phyloP scores from a whole-genome alignment of 2,329 filamentous ascomycete species.

The Emergomyces pasteurianus region DNA sequence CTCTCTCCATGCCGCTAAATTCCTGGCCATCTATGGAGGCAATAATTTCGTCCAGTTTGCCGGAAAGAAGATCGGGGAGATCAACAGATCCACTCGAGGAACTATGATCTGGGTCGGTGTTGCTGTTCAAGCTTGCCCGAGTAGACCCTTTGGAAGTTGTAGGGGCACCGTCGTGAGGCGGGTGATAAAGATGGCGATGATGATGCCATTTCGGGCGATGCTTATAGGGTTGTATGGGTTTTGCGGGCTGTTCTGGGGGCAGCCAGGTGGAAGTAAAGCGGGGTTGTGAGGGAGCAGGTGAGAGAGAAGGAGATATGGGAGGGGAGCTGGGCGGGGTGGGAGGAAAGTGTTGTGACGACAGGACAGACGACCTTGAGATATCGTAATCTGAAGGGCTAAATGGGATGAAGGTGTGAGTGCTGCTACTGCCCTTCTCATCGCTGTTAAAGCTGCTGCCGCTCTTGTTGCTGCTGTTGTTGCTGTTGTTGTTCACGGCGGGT shows the following conservation, averaged over 20 bases:
- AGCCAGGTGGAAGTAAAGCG: not conserved
- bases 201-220: not conserved
- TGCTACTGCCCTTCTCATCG: not conserved
- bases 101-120: constrained; percentile 19
- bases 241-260: not conserved
- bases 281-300: not conserved
- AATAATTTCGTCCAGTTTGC: constrained; percentile 55
- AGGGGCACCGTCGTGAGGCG: not conserved
- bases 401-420: not conserved
- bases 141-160: not conserved
- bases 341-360: not conserved
- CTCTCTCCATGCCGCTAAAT: constrained; percentile 35
- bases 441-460: not conserved
- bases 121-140: constrained; percentile 10
- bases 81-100: constrained; percentile 11
- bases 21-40: constrained; percentile 58
- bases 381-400: constrained; percentile 2
- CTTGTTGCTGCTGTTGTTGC: too few species aligned
- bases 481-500: not conserved
- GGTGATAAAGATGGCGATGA: not conserved
- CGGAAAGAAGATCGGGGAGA: constrained; percentile 46
- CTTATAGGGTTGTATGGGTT: not conserved
- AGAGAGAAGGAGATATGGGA: not conserved
- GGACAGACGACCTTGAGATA: not conserved
- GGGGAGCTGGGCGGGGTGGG: constrained; percentile 1